Evolutionary conservation across 192 early-diverging fungal species (phyloP), one percentile per base, ranked within the genome.

Genomic region (Linnemannia exigua): DNA sequence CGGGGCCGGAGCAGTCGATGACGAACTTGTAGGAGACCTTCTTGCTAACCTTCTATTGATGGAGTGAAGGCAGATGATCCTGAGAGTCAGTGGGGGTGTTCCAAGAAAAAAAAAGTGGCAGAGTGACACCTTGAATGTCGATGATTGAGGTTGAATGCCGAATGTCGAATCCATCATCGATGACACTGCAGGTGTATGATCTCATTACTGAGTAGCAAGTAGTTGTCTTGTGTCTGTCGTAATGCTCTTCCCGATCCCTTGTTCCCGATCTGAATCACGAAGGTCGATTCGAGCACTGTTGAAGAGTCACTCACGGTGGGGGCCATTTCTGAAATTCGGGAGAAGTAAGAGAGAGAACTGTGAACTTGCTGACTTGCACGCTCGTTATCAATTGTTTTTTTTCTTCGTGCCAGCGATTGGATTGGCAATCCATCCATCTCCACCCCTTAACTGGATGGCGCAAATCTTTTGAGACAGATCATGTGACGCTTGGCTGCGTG

Each of bases 1-100:
- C 97, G 77, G 98, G 97, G 70, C 90, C 93, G 81, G 97, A 96
- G 91, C 94, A 94, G 91, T 99, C 98, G 87, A 99, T 95, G 87
- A 95, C 95, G 94, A 94, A 98, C 91, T 96, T 97, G 92, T 90
- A 76, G 83, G 82, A 84, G 75, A 90, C 88, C 91, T 92, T 92
- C 92, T 93, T 94, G 79, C 69, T 81, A 85, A 78, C 83, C 83
- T 85, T 85, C 83, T 85, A 85, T 44, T 41, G 50, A 80, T 78
- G 41, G 48, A 22, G 25, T 48, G 41, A 8, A 51, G 14, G 14
- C 0, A 31, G 25, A 72, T 16, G 28, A 15, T 2, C 8, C 11
- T 11, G 28, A 17, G 37, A 44, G 31, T 46, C n/a, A 67, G 33
- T 51, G 22, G 51, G 33, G 51, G 38, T 35, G 61, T 72, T 77